A percentile compares a stretch with the other conserved stretches of the same genome.
Evolutionary conservation across 176 grass and related monocot species (phyloP).

Genomic region (Avena sativa): DNA sequence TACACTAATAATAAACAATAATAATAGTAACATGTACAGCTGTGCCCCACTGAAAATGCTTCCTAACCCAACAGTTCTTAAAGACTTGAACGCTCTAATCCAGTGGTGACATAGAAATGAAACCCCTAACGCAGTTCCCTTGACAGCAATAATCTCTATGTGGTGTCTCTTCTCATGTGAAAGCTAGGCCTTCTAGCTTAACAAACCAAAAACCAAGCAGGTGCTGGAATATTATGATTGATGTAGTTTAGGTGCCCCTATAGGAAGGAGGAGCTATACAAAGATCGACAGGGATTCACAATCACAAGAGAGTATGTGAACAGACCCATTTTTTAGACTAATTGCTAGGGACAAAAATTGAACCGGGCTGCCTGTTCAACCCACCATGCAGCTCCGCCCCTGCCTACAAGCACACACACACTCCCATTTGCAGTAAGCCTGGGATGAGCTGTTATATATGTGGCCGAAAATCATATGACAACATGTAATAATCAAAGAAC

Average conservation of each 20-base stretch:
- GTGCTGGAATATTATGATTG: conserved; percentile 5
- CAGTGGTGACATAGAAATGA: neutral
- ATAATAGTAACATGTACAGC: neutral
- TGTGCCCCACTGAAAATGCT: conserved; percentile 12
- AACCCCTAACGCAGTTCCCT: neutral
- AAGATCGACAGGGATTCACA: neutral
- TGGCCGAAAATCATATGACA: neutral
- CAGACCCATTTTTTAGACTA: neutral
- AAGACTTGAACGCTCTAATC: neutral
- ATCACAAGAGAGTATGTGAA: neutral
- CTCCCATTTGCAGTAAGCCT: neutral
- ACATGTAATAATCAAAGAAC: neutral
- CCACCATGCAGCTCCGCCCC: neutral
- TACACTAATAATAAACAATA: conserved; percentile 10
- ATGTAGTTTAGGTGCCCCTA: conserved; percentile 5
- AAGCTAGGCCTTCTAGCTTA: neutral
- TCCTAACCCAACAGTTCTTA: neutral
- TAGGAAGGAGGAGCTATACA: neutral
- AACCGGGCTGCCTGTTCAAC: neutral
- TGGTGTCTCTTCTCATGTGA: neutral
- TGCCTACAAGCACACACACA: neutral
- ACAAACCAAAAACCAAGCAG: neutral
- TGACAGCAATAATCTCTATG: neutral
- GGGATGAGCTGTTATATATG: neutral
- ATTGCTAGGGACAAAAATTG: neutral